Evolutionary conservation across 768 basidiomycete species (phyloP).

Genomic region (Amanita molliuscula): DNA sequence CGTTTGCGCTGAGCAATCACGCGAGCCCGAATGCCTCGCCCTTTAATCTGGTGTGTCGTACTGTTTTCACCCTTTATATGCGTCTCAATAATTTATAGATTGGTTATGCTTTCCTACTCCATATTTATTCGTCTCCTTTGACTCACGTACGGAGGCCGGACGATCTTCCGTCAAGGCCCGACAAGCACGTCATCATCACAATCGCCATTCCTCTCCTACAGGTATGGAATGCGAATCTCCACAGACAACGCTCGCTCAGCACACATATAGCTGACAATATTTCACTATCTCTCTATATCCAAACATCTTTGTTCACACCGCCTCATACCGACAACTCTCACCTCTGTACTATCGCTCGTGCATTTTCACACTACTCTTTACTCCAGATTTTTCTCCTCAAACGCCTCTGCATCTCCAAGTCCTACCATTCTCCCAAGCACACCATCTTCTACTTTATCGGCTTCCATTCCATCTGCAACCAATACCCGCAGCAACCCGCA

Average conservation of each 20-base stretch:
- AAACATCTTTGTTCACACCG: constrained; percentile 56
- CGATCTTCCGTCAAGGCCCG: constrained; percentile 49
- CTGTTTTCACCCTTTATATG: background rate
- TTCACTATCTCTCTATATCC: constrained; percentile 57
- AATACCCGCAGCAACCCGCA: background rate
- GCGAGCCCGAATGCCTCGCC: constrained; percentile 43
- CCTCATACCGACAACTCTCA: constrained; percentile 58
- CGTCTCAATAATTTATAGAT: constrained; percentile 33
- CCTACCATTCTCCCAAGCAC: constrained; percentile 7
- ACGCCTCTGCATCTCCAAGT: background rate
- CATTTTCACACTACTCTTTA: constrained; percentile 63
- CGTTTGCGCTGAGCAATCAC: constrained; percentile 22
- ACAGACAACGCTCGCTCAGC: background rate
- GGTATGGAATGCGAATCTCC: constrained; percentile 23
- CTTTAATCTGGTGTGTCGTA: constrained; percentile 55
- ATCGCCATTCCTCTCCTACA: constrained; percentile 67
- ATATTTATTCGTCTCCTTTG: constrained; percentile 61
- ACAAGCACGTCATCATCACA: constrained; percentile 63
- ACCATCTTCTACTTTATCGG: constrained; percentile 10
- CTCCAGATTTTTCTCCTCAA: constrained; percentile 15
- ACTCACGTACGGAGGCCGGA: constrained; percentile 38
- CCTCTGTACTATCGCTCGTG: constrained; percentile 44
- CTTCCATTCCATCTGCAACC: constrained; percentile 9
- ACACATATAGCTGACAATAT: constrained; percentile 38
- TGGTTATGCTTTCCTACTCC: constrained; percentile 67